Conservation (phyloP, 306 rosid species). For the Cucumis melo region DNA sequence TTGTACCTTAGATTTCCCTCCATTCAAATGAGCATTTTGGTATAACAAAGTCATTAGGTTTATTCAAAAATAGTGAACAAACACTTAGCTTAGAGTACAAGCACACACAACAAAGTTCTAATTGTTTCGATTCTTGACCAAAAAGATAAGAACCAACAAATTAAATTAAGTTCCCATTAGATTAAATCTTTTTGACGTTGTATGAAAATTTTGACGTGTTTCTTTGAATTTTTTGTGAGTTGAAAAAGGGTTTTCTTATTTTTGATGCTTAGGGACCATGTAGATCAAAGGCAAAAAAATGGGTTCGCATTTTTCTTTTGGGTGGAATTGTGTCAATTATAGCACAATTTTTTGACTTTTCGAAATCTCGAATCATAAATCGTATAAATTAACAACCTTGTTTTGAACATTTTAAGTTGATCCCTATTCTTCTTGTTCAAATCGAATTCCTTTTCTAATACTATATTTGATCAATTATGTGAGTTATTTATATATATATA, state of each 20-base stretch:
- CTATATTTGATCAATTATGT: not conserved
- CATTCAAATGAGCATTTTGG: not conserved
- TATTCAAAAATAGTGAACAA: not conserved
- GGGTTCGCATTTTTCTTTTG: slow-evolving; percentile 3
- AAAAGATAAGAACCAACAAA: not conserved
- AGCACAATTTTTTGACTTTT: slow-evolving; percentile 1
- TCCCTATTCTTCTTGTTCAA: not conserved
- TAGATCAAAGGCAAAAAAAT: not conserved
- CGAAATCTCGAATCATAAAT: not conserved
- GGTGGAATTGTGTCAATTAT: not conserved
- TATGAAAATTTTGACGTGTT: not conserved
- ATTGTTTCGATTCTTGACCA: not conserved
- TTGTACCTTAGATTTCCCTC: not conserved
- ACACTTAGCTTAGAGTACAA: not conserved
- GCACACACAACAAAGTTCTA: not conserved
- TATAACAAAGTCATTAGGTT: not conserved
- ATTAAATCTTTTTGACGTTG: not conserved
- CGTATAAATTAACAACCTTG: not conserved
- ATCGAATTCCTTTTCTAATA: not conserved
- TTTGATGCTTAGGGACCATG: not conserved
- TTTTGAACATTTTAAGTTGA: not conserved
- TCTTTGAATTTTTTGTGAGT: not conserved
- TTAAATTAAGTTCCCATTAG: not conserved
- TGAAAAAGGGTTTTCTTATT: not conserved
- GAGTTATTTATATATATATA: not conserved